Base-by-base conservation (phyloP, 2,329 filamentous ascomycete genomes). In the Calonectria ilicicola region DNA sequence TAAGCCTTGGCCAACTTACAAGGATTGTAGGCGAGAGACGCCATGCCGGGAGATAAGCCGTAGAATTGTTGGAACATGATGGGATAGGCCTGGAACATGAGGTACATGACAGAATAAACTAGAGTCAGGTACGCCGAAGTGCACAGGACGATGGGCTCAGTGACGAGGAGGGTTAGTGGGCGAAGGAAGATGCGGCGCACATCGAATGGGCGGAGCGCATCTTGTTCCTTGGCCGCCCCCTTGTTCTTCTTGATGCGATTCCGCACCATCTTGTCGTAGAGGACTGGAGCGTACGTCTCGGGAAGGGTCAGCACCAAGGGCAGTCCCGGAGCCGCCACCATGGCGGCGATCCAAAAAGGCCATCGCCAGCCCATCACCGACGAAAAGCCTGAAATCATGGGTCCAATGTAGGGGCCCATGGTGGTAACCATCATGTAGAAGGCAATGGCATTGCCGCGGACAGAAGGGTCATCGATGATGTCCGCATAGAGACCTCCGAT, bases 71-170 rank as follows among this genome's bases (percentile, higher is more conserved):
- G 80, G 65, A 85, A 89, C 2, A 89, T 84, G 27, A 89, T 87
- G 0, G 87, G 87, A 76, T 87, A 89, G 5, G 87, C 88, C 32
- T 85, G 85, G 76, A 89, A 89, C 66, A 89, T 81, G 80, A 89
- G 87, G 74, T 89, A 90, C 35, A 89, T 82, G 7, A 87, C 85
- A 21, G 87, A 86, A 72, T 89, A 90, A 3, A 87, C 83, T 66
- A 90, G 85, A 1, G 88, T 85, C 73, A 89, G 84, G 75, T 89
- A 89, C 0, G 83, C 77, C 2, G 86, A 87, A 7, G 88, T 84
- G 1, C 86, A 79, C 2, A 88, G 78, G 19, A 90, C 85, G 47
- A 90, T 89, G 0, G 88, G 88, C 73, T 89, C 87, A 9, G 81
- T 82, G 68, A 88, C 82, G 4, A 90, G 82, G 10, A 90, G 79